Percentiles rank a stretch among this genome's conserved stretches.
Evolutionary conservation across 495 filamentous ascomycete species (phyloP).

Genomic region (Penicillium alfredii): DNA sequence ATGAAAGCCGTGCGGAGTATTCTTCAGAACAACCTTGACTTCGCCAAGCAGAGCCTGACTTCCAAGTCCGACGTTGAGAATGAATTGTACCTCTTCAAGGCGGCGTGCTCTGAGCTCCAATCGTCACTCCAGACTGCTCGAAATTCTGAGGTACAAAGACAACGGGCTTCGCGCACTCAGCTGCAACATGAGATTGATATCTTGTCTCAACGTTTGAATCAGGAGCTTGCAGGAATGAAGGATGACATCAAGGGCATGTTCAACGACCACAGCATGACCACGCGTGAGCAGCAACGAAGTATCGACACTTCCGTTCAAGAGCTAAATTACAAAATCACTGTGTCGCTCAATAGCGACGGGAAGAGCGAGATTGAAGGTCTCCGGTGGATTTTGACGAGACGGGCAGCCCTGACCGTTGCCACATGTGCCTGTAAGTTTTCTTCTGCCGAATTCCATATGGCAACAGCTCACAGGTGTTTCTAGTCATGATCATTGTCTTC

Average conservation of each 20-base stretch:
- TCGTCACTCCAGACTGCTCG: constrained; percentile 62
- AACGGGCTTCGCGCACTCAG: constrained; percentile 72
- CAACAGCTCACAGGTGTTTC: constrained; percentile 16
- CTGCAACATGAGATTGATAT: constrained; percentile 94
- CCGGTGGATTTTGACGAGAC: constrained; percentile 81
- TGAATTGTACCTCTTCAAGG: constrained; percentile 87
- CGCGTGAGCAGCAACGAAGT: constrained; percentile 73
- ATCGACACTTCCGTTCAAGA: constrained; percentile 85
- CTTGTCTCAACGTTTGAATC: constrained; percentile 70
- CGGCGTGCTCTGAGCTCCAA: constrained; percentile 86
- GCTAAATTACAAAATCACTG: constrained; percentile 89
- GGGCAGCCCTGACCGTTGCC: constrained; percentile 74
- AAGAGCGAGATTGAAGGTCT: constrained; percentile 88
- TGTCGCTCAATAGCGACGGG: constrained; percentile 74
- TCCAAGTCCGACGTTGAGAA: constrained; percentile 78
- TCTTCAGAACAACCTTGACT: constrained; percentile 69
- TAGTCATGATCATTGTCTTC: constrained; percentile 45
- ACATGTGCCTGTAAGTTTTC: constrained; percentile 35
- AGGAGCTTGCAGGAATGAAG: constrained; percentile 71
- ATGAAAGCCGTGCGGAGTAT: constrained; percentile 85
- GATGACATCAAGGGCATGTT: constrained; percentile 94
- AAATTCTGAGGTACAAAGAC: constrained; percentile 54
- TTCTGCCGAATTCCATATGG: not conserved
- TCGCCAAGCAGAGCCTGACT: constrained; percentile 69
- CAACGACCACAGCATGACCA: constrained; percentile 91